Conservation (phyloP, 2,329 filamentous ascomycete species). For the Chalaropsis thielavioides region DNA sequence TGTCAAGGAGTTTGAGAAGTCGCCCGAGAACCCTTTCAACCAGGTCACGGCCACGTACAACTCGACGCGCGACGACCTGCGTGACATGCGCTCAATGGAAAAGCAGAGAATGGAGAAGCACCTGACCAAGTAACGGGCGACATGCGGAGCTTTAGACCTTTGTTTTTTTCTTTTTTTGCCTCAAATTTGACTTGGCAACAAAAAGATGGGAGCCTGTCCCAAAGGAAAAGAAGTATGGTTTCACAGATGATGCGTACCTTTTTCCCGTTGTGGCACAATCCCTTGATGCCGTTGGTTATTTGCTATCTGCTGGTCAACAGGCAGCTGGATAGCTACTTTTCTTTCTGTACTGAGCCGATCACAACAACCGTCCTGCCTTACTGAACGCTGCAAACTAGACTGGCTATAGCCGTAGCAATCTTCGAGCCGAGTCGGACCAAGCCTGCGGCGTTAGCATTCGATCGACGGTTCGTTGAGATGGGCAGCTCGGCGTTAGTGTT, state of each 20-base stretch:
- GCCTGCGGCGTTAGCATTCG: not conserved
- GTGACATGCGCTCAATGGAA: conserved; percentile 49
- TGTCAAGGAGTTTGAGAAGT: conserved; percentile 86
- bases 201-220: not conserved
- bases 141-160: not conserved
- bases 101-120: conserved; percentile 60
- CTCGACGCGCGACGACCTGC: conserved; percentile 61
- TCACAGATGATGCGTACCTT: not conserved
- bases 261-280: too few species aligned
- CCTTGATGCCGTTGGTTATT: too few species aligned
- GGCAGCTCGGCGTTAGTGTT: not conserved
- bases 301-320: too few species aligned
- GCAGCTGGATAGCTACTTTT: too few species aligned
- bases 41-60: conserved; percentile 66
- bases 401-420: not conserved
- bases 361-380: too few species aligned
- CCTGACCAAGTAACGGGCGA: conserved; percentile 30
- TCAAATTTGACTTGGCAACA: too few species aligned
- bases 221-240: not conserved
- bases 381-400: not conserved
- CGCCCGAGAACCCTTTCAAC: conserved; percentile 90
- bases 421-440: not conserved
- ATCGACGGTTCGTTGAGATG: too few species aligned
- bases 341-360: too few species aligned
- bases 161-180: too few species aligned